Percentiles rank a stretch among this genome's conserved stretches.
Evolutionary conservation across 768 basidiomycete species (phyloP).

Genomic region (Clathrus columnatus): DNA sequence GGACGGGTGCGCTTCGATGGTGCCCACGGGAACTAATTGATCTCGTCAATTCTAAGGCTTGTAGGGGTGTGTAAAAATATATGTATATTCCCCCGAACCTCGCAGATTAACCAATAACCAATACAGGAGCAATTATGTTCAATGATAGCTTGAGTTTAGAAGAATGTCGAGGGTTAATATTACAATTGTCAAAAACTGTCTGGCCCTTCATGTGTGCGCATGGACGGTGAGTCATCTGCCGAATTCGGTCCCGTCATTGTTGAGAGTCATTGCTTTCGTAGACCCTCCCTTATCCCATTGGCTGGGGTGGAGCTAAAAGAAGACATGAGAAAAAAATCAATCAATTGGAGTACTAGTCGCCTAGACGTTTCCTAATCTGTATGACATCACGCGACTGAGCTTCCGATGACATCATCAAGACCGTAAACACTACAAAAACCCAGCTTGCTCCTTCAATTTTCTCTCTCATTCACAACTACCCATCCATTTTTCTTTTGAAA

Average conservation of each 20-base stretch:
- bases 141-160: constrained; percentile 63
- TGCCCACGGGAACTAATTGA: constrained; percentile 81
- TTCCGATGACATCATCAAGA: not conserved
- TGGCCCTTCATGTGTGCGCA: constrained; percentile 97
- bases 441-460: not conserved
- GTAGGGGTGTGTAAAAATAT: constrained; percentile 56
- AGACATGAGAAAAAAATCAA: constrained; percentile 5
- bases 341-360: constrained; percentile 2
- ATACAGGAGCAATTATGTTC: constrained; percentile 92
- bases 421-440: not conserved
- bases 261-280: constrained; percentile 12
- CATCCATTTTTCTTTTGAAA: not conserved
- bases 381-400: not conserved
- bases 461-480: not conserved
- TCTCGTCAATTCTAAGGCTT: constrained; percentile 90
- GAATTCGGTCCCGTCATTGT: not conserved
- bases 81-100: constrained; percentile 1
- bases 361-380: not conserved
- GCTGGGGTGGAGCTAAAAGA: constrained; percentile 20
- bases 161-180: constrained; percentile 66
- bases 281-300: constrained; percentile 51
- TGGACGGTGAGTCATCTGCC: constrained; percentile 49
- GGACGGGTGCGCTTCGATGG: constrained; percentile 69
- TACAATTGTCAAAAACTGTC: constrained; percentile 55
- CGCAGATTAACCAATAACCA: constrained; percentile 1